phyloP scores from a whole-genome alignment of 805 yeast genomes.

The Tetrapisispora arboricola region DNA sequence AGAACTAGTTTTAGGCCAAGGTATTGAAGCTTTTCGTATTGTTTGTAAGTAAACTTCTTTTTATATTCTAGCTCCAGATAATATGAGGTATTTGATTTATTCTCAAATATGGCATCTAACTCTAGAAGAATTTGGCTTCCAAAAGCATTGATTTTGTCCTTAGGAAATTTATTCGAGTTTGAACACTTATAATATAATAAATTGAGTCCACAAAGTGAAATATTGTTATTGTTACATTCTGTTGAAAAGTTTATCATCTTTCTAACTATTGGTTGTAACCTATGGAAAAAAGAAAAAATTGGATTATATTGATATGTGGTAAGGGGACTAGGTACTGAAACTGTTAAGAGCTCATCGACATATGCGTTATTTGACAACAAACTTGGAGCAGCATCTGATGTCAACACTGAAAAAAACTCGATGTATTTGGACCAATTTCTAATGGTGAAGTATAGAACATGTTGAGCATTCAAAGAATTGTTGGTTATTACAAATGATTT shows the following conservation, averaged over 20 bases:
- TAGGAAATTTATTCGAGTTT: background rate
- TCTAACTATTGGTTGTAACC: background rate
- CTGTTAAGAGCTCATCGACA: background rate
- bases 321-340: background rate
- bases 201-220: slow-evolving; percentile 4
- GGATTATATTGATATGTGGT: background rate
- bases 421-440: slow-evolving; percentile 4
- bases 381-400: slow-evolving; percentile 7
- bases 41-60: slow-evolving; percentile 4
- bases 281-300: background rate
- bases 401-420: slow-evolving; percentile 4
- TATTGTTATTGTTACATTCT: background rate
- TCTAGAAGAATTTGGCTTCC: slow-evolving; percentile 1
- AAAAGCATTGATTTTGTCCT: background rate
- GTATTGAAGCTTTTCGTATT: slow-evolving; percentile 1
- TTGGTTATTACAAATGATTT: background rate
- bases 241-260: background rate
- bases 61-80: slow-evolving; percentile 2
- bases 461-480: background rate
- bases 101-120: background rate
- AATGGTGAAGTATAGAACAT: background rate
- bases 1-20: slow-evolving; percentile 2
- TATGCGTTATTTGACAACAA: background rate
- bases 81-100: background rate
- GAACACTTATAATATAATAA: slow-evolving; percentile 4